Conservation (phyloP, 495 filamentous ascomycete genomes). For the Aspergillus nanangensis region DNA sequence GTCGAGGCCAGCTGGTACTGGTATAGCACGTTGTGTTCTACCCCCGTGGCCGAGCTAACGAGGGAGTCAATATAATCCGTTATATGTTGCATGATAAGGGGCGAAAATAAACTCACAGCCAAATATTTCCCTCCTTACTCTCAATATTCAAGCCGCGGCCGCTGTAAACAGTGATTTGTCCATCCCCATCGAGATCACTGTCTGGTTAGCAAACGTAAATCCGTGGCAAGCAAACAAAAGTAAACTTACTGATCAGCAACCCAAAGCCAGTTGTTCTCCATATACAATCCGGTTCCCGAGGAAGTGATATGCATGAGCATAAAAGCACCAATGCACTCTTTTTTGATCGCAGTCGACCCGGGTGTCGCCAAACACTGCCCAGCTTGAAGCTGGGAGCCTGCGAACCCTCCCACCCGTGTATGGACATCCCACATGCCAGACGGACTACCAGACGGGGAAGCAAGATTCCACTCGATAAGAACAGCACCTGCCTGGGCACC, state of each 20-base stretch:
- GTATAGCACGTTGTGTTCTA: conserved; percentile 74
- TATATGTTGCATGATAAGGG: not conserved
- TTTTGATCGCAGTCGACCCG: conserved; percentile 32
- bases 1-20: conserved; percentile 76
- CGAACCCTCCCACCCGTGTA: conserved; percentile 52
- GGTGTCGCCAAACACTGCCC: conserved; percentile 41
- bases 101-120: conserved; percentile 45
- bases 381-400: conserved; percentile 45
- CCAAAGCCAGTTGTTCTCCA: conserved; percentile 71
- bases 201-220: not conserved
- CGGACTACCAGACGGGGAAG: conserved; percentile 21
- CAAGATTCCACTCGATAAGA: conserved; percentile 74
- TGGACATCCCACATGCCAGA: conserved; percentile 59
- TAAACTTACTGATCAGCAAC: conserved; percentile 54
- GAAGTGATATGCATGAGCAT: conserved; percentile 64
- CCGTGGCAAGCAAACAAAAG: not conserved
- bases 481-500: conserved; percentile 60
- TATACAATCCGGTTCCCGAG: conserved; percentile 45
- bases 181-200: conserved; percentile 57
- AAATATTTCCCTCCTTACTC: conserved; percentile 39
- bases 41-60: conserved; percentile 56
- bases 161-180: conserved; percentile 63
- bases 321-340: conserved; percentile 54
- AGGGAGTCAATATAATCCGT: no score
- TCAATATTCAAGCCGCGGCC: conserved; percentile 65